A percentile compares a stretch with the other conserved stretches of the same genome.
These are phyloP conservation scores for Wickerhamiella sergipiensis DNA, from an alignment of 805 yeast genomes.

Conservation along the genomic window DNA sequence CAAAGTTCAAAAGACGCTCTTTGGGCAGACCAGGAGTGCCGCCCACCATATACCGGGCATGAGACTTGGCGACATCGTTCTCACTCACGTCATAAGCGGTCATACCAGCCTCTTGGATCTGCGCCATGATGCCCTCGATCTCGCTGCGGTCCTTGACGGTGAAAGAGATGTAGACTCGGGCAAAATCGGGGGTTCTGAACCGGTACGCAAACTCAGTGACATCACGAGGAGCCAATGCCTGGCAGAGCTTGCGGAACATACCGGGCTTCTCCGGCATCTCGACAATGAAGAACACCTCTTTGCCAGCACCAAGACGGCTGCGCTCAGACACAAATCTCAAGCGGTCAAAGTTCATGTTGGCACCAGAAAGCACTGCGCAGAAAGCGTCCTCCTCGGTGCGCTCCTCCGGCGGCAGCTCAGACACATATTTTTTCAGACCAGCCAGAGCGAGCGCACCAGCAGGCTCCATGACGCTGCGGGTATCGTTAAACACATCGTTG, in stretches of 20 bases:
- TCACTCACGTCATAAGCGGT: constrained; percentile 74
- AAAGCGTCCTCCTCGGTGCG: constrained; percentile 44
- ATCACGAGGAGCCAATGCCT: constrained; percentile 68
- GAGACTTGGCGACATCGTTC: constrained; percentile 90
- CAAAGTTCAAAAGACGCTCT: constrained; percentile 72
- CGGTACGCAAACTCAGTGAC: constrained; percentile 94
- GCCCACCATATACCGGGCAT: constrained; percentile 92
- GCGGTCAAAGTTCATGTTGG: constrained; percentile 96
- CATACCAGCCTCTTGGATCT: constrained; percentile 50
- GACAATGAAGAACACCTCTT: constrained; percentile 81
- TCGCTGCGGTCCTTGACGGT: constrained; percentile 67
- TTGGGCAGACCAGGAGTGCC: constrained; percentile 63
- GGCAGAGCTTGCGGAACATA: constrained; percentile 65
- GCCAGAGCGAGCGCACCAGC: constrained; percentile 96
- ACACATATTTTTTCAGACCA: constrained; percentile 74
- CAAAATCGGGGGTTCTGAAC: constrained; percentile 36
- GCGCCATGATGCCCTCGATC: constrained; percentile 45
- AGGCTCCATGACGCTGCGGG: constrained; percentile 88
- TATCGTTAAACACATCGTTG: constrained; percentile 91
- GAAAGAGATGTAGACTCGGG: constrained; percentile 80
- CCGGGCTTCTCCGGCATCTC: constrained; percentile 92
- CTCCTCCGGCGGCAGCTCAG: constrained; percentile 43
- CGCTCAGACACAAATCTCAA: constrained; percentile 92
- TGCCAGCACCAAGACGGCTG: constrained; percentile 97
- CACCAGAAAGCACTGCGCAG: constrained; percentile 84